phyloP scores from a whole-genome alignment of 805 yeast species.

The Kodamaea lidongshanica region DNA sequence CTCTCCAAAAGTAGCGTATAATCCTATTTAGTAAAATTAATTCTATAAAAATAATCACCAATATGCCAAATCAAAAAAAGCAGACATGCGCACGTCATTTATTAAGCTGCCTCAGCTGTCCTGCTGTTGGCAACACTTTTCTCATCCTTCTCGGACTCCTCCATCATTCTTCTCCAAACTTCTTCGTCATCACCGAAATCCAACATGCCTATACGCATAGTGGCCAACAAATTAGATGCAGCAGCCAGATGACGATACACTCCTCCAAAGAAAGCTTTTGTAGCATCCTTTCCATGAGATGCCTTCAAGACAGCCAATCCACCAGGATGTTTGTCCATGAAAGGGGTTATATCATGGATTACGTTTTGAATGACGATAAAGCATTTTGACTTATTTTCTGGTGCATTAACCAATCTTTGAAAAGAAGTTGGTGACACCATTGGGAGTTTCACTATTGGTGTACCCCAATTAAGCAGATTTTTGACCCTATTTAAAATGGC shows the following conservation, averaged over 20 bases:
- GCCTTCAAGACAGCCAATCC: conserved; percentile 73
- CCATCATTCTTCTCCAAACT: conserved; percentile 72
- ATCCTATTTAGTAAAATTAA: too few species aligned
- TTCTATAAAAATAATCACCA: too few species aligned
- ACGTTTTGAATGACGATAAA: conserved; percentile 84
- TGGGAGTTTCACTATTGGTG: conserved; percentile 84
- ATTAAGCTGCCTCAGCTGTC: conserved; percentile 34
- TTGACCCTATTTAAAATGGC: conserved; percentile 70
- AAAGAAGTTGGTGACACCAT: conserved; percentile 46
- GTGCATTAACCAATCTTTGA: conserved; percentile 30
- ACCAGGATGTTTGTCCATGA: conserved; percentile 90
- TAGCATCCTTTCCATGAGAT: conserved; percentile 89
- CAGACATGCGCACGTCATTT: too few species aligned
- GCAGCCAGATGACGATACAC: conserved; percentile 92
- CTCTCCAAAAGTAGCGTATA: too few species aligned
- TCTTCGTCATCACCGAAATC: conserved; percentile 77
- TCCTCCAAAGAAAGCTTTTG: conserved; percentile 91
- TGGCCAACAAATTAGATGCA: conserved; percentile 82
- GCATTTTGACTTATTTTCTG: conserved; percentile 42
- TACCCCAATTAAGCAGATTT: conserved; percentile 85
- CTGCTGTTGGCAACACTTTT: conserved; percentile 14
- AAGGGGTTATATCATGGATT: conserved; percentile 89
- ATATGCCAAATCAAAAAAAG: too few species aligned
- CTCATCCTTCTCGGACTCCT: conserved; percentile 48
- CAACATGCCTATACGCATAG: conserved; percentile 87